Evolutionary conservation across 768 basidiomycete species (phyloP), one percentile per base, ranked within the genome.

Genomic region (Ephemerocybe angulata): DNA sequence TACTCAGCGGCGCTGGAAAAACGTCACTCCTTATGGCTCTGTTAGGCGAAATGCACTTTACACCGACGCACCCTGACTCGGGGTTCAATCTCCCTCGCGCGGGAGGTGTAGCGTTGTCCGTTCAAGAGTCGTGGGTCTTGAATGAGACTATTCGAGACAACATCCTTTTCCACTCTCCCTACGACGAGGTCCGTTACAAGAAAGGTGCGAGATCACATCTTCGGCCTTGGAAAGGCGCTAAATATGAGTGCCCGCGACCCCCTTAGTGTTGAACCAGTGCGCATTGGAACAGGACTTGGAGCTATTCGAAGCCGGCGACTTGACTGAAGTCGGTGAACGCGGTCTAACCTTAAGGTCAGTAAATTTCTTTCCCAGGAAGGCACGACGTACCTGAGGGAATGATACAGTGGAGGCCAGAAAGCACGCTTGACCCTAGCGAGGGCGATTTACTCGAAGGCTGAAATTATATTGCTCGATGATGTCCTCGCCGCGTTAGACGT

Each of bases 51-150:
- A 82, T 89, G 83, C 84, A 87, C 64, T 84, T 82, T 62, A 67
- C 77, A 10, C 79, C 77, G 1, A 70, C 71, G 7, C 65, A 70
- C 8, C 72, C 79, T 1, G 76, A 80, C 40, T 83, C 87, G 0
- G 87, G 81, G 78, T 88, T 78, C 67, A 83, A 81, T 58, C 78
- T 93, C 5, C 90, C 90, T 24, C 74, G 88, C 2, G 71, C 70
- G 3, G 76, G 76, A 1, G 89, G 90, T 4, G 78, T 94, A 35
- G 84, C 89, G 2, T 92, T 89, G 64, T 87, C 87, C 5, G 86
- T 87, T 3, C 91, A 95, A 65, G 89, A 92, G 64, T 84, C 87
- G 3, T 95, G 90, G 90, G 84, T 92, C 2, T 81, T 86, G 66
- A 92, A 90, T 59, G 87, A 87, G 55, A 90, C 87, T 0, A 88